phyloP scores from a whole-genome alignment of 257 asterid species.

The Sherardia arvensis region DNA sequence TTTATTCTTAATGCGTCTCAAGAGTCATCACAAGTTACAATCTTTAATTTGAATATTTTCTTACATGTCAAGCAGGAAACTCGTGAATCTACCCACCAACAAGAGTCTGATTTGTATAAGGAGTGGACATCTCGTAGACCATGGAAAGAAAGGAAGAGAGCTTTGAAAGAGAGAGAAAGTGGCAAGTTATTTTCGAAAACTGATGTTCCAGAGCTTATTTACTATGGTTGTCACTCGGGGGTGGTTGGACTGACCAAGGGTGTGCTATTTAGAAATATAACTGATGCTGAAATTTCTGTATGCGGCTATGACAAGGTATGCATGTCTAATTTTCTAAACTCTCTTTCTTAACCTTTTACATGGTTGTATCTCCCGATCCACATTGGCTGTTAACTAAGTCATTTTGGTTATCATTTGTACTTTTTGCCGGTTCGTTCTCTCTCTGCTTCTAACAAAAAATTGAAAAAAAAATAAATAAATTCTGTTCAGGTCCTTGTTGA shows the following conservation, averaged over 20 bases:
- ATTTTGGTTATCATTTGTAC: background rate
- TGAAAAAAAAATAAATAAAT: too few species aligned
- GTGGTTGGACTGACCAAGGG: slow-evolving; percentile 62
- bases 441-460: too few species aligned
- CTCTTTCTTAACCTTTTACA: background rate
- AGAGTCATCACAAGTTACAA: background rate
- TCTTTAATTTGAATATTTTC: slow-evolving; percentile 9
- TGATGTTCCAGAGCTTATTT: slow-evolving; percentile 80
- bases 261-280: slow-evolving; percentile 30
- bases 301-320: slow-evolving; percentile 79
- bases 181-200: slow-evolving; percentile 24
- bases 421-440: background rate
- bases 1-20: background rate
- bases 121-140: slow-evolving; percentile 69
- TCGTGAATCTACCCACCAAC: slow-evolving; percentile 17
- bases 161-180: slow-evolving; percentile 40
- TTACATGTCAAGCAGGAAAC: slow-evolving; percentile 18
- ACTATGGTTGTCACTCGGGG: slow-evolving; percentile 68
- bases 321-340: background rate
- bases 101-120: slow-evolving; percentile 35
- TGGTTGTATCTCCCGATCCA: background rate
- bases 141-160: slow-evolving; percentile 80
- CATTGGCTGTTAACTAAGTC: background rate
- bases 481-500: slow-evolving; percentile 76
- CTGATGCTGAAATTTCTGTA: slow-evolving; percentile 29